Evolutionary conservation across 768 basidiomycete genomes (phyloP), one percentile per base, ranked within the genome.

Genomic region (Kwoniella sp.): DNA sequence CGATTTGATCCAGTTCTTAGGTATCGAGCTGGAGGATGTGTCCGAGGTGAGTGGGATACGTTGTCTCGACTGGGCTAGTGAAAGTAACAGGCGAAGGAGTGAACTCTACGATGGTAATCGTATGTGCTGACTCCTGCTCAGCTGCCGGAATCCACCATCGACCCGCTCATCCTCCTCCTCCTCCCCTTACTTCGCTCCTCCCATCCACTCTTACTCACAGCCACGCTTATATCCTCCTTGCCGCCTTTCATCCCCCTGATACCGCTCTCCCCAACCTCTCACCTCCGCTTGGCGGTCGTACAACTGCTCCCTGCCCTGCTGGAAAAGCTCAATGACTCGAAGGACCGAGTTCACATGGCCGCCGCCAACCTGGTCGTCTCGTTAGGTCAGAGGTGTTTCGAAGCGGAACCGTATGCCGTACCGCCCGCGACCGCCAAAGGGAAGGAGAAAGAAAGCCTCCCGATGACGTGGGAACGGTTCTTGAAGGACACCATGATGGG

Each of bases 1-100:
- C 6, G 71, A 73, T 56, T 61, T 67, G 37, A 57, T 73, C 17
- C 71, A 73, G 32, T 53, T 67, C 29, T 71, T 73, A 31, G 63
- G 65, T 4, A 39, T 71, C 19, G 55, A 60, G 23, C 55, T 73
- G 12, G 71, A 71, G 31, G 63, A 63, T 9, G 61, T 62, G 0
- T 9, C 33, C 12, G 54, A 59, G 33, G 71, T 69, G 22, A 27
- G 63, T 52, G 1, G 17, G 10, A 9, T 6, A 26, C 20, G 6
- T 23, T 20, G n/a, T 36, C n/a, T 10, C 32, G 10, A 33, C 10
- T 3, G 17, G 34, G 36, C 20, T 54, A 36, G 20, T 20, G 9
- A 28, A 34, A 8, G 32, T 14, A n/a, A n/a, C n/a, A n/a, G n/a
- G n/a, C n/a, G n/a, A n/a, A n/a, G n/a, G n/a, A n/a, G n/a, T n/a